Base-by-base conservation (phyloP, 139 green algal species). In the Desmodesmus armatus region DNA sequence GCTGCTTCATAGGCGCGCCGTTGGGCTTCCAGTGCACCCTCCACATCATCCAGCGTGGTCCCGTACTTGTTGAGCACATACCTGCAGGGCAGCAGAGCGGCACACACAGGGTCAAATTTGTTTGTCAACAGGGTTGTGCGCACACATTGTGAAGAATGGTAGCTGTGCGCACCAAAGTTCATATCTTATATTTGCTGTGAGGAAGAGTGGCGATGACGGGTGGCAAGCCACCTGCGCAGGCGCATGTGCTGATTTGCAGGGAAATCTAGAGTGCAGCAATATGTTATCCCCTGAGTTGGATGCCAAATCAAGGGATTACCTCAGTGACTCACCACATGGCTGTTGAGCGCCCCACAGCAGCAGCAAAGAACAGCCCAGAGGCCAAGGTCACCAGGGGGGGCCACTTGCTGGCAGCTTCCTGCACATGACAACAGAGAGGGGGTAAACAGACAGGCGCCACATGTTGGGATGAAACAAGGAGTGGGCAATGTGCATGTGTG, bases 1-100 rank as follows among this genome's bases (percentile, higher is more conserved):
- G 80, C 80, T 58, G 80, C 80, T 63, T 55, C 53, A 66, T 84
- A 84, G 2, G 62, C 62, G 62, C 78, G 19, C 27, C 53, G 29
- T 19, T 86, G 69, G 27, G 70, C 80, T 47, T 80, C 80, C 25
- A 86, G 53, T 29, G 80, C 67, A 27, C 40, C 80, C 33, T 86
- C 80, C 15, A 86, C 80, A 73, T 86, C 80, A 47, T 86, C 80
- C 37, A 80, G 69, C 58, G 13, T 86, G 5, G 47, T 86, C 49
- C 80, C 80, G 58, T 80, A 86, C 67, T 86, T 86, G 27, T 43
- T 72, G 1, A 86, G 69, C 69, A 86, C 80, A 33, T 63, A 86
- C 72, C 72, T 79, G 27, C 40, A 19, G 7, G 17, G 47, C 47
- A 58, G 47, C 47, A 58, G 47, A 58, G 47, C 47, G 17, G 47